Evolutionary conservation across 2,329 filamentous ascomycete species (phyloP).

Genomic region (Alternaria metachromatica): DNA sequence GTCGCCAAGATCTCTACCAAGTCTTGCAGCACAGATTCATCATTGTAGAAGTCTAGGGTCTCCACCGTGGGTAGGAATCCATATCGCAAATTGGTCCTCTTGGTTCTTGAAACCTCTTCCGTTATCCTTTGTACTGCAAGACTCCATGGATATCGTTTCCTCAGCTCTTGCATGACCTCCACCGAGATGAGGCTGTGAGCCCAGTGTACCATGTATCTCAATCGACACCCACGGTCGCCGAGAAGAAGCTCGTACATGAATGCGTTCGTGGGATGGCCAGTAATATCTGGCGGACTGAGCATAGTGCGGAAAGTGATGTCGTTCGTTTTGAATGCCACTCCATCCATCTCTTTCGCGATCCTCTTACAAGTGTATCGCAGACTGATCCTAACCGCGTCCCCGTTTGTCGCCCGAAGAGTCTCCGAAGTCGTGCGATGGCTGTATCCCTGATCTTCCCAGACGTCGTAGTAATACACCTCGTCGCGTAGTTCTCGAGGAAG

Average conservation of each 20-base stretch:
- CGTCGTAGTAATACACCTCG: neutral
- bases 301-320: neutral
- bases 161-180: neutral
- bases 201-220: neutral
- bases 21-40: neutral
- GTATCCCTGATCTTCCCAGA: neutral
- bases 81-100: neutral
- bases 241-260: neutral
- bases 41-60: neutral
- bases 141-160: neutral
- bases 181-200: neutral
- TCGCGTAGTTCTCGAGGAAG: neutral
- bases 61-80: neutral
- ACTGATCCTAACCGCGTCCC: neutral
- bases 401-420: neutral
- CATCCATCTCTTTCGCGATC: neutral
- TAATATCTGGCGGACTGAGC: too few species aligned
- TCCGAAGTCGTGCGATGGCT: neutral
- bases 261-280: neutral
- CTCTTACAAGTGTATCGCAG: neutral
- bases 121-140: neutral
- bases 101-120: neutral
- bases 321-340: neutral
- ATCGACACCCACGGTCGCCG: neutral
- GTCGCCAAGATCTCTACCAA: neutral